Percentiles rank a stretch among this genome's conserved stretches.
Evolutionary conservation across 139 green algal species (phyloP).

Genomic region (Chlamydomonas incerta): DNA sequence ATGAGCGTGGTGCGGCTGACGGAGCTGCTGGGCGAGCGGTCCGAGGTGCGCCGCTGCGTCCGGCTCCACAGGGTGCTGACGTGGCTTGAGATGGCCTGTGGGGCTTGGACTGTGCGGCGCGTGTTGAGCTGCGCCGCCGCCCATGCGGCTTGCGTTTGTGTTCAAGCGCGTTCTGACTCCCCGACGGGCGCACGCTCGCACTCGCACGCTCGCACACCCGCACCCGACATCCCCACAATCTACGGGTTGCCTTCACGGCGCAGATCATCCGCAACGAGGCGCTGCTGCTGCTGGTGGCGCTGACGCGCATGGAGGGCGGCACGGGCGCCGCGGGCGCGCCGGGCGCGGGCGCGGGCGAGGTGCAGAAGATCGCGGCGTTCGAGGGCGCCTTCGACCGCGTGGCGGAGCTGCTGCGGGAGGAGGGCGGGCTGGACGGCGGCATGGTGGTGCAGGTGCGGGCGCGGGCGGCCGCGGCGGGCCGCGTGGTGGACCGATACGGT

Average conservation of each 20-base stretch:
- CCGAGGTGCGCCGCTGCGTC: background rate
- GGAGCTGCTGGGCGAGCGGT: constrained; percentile 86
- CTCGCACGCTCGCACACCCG: too few species aligned
- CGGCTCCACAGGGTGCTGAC: too few species aligned
- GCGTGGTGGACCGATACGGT: too few species aligned
- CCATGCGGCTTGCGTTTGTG: too few species aligned
- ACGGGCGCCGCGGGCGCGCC: background rate
- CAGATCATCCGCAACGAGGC: constrained; percentile 82
- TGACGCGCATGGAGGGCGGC: constrained; percentile 56
- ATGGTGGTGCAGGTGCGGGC: constrained; percentile 55
- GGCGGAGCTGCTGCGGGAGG: constrained; percentile 82
- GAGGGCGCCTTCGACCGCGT: constrained; percentile 90
- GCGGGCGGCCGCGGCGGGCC: too few species aligned
- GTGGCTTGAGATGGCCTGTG: too few species aligned
- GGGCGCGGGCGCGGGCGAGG: constrained; percentile 61
- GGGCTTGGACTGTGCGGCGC: too few species aligned
- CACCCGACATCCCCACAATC: too few species aligned
- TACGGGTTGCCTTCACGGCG: too few species aligned
- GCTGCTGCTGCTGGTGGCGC: constrained; percentile 81
- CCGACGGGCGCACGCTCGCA: too few species aligned
- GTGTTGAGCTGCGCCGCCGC: too few species aligned
- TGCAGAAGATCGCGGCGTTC: constrained; percentile 93
- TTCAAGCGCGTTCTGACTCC: too few species aligned
- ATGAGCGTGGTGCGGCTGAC: constrained; percentile 85
- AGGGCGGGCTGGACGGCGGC: constrained; percentile 79